A percentile compares a stretch with the other conserved stretches of the same genome.
Conservation (phyloP, 1,139 yeast species). For the Diutina ranongensis region DNA sequence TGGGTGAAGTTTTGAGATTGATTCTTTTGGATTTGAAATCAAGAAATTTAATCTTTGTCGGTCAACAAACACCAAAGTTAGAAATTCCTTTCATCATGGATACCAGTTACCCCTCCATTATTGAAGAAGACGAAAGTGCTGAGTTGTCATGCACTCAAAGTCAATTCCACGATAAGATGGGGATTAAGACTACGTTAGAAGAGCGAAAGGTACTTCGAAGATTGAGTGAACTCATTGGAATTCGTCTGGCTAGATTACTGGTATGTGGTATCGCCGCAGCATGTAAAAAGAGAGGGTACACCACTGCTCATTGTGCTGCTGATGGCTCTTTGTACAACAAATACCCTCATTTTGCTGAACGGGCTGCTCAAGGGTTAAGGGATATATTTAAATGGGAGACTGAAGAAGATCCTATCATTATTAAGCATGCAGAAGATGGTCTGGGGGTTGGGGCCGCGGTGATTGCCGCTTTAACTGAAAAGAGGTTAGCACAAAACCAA, state of each 20-base stretch:
- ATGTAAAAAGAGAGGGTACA: constrained; percentile 74
- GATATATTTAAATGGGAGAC: constrained; percentile 81
- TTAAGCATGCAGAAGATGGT: constrained; percentile 94
- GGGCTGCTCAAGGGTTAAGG: constrained; percentile 81
- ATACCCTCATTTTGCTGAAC: constrained; percentile 83
- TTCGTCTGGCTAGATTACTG: constrained; percentile 84
- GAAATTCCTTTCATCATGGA: constrained; percentile 62
- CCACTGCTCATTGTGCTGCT: constrained; percentile 82
- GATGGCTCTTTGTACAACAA: constrained; percentile 93
- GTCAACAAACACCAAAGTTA: constrained; percentile 52
- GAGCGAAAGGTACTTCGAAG: constrained; percentile 81
- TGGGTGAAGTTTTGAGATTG: constrained; percentile 86
- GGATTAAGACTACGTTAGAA: constrained; percentile 53
- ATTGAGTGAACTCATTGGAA: constrained; percentile 79
- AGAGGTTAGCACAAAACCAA: constrained; percentile 57
- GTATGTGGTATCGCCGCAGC: constrained; percentile 96
- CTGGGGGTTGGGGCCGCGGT: constrained; percentile 98
- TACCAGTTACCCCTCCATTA: constrained; percentile 75
- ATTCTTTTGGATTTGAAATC: constrained; percentile 64
- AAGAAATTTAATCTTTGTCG: constrained; percentile 51
- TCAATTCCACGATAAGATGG: constrained; percentile 48
- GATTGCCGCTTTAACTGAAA: constrained; percentile 86
- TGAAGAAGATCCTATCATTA: constrained; percentile 60
- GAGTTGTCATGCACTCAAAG: constrained; percentile 68
- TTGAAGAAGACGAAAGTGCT: constrained; percentile 87